Percentiles rank a stretch among this genome's conserved stretches.
phyloP scores from a whole-genome alignment of 345 rosid genomes.

The Aquilaria sinensis region DNA sequence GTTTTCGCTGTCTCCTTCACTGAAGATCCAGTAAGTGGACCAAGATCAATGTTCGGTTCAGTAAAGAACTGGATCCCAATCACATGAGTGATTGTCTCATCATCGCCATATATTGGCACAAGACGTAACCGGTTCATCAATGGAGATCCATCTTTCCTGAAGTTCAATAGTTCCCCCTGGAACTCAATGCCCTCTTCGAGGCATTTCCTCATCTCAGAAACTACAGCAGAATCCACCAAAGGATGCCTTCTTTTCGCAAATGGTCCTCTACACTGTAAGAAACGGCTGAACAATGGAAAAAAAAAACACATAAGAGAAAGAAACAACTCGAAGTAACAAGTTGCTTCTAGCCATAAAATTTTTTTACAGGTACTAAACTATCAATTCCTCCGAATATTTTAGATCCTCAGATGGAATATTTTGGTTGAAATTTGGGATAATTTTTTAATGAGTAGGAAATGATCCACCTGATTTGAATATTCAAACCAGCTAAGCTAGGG shows the following conservation, averaged over 20 bases:
- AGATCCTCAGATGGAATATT: no score
- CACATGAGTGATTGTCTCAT: slow-evolving; percentile 64
- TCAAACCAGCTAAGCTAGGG: no score
- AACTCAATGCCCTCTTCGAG: slow-evolving; percentile 78
- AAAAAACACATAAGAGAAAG: slow-evolving; percentile 15
- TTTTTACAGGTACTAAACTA: no score
- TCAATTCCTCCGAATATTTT: no score
- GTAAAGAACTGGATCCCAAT: slow-evolving; percentile 87
- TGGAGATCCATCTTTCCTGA: slow-evolving; percentile 82
- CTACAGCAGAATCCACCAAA: slow-evolving; percentile 63
- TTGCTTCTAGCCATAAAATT: no score
- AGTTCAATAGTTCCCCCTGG: slow-evolving; percentile 82
- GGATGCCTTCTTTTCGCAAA: slow-evolving; percentile 94
- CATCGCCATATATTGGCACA: slow-evolving; percentile 85
- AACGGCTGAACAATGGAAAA: slow-evolving; percentile 45
- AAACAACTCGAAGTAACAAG: slow-evolving; percentile 8
- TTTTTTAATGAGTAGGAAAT: no score
- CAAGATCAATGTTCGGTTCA: slow-evolving; percentile 74
- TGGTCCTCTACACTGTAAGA: slow-evolving; percentile 89
- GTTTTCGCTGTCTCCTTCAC: slow-evolving; percentile 47
- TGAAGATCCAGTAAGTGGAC: slow-evolving; percentile 55
- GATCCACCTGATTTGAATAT: no score
- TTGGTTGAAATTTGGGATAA: no score
- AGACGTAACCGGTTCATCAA: slow-evolving; percentile 69
- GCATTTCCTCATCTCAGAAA: slow-evolving; percentile 77